Evolutionary conservation across 1,284 basidiomycete genomes (phyloP).

Genomic region (Coniferiporia weirii): DNA sequence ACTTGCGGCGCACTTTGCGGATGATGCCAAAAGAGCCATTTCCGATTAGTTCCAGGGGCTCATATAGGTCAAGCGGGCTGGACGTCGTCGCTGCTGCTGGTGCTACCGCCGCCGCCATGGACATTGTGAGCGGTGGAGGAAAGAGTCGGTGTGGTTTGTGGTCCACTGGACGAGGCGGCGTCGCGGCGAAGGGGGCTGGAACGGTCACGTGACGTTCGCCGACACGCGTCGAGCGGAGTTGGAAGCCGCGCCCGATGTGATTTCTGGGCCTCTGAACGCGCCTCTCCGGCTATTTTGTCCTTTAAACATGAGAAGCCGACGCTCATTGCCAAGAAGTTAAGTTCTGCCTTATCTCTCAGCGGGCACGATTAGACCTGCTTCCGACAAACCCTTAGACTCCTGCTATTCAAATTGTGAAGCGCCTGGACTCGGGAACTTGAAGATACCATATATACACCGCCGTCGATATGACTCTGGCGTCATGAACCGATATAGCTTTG

Average conservation of each 20-base stretch:
- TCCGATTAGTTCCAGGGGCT: conserved; percentile 87
- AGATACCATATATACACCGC: no score
- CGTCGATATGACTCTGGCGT: no score
- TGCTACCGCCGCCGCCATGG: neutral
- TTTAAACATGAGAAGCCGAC: neutral
- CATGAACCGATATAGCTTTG: no score
- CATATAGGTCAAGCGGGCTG: conserved; percentile 63
- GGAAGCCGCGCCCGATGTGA: neutral
- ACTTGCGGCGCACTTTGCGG: conserved; percentile 82
- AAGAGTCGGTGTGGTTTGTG: neutral
- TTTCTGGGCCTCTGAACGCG: no score
- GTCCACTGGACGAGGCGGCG: neutral
- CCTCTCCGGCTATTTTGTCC: neutral
- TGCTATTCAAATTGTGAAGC: no score
- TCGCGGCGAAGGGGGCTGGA: neutral
- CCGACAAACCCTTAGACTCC: no score
- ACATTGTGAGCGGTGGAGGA: neutral
- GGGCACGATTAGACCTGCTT: no score
- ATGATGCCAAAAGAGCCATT: conserved; percentile 98
- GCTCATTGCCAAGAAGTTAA: no score
- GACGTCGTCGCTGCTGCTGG: neutral
- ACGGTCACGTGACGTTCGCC: conserved; percentile 4
- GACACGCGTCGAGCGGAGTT: neutral
- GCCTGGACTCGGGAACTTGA: no score
- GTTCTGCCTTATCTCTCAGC: no score